Evolutionary conservation across 2,329 filamentous ascomycete species (phyloP).

Genomic region (Talaromyces piceae): DNA sequence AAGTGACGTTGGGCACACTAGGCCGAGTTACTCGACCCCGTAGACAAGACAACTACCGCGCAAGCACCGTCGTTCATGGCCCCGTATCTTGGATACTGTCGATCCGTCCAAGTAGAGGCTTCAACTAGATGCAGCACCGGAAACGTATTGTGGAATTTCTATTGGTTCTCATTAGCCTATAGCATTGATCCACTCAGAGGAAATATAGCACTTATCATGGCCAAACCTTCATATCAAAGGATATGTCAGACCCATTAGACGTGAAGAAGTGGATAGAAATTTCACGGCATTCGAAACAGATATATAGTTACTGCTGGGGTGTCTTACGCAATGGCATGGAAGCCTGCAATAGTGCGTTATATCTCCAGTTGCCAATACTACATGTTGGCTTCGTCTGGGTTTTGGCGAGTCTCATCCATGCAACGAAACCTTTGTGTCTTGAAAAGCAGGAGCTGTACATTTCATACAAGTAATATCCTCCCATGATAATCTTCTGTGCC

Average conservation of each 20-base stretch:
- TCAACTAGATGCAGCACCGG: slow-evolving; percentile 63
- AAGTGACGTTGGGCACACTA: neutral
- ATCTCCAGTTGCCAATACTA: neutral
- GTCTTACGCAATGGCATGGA: neutral
- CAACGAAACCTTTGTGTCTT: too few species aligned
- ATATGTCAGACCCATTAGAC: slow-evolving; percentile 41
- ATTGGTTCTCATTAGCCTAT: neutral
- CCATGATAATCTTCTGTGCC: too few species aligned
- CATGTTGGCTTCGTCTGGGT: too few species aligned
- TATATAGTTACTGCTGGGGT: neutral
- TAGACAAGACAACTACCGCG: neutral
- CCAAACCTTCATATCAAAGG: slow-evolving; percentile 10
- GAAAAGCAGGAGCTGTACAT: too few species aligned
- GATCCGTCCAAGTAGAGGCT: slow-evolving; percentile 64
- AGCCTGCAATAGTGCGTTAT: neutral
- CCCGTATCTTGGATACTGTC: slow-evolving; percentile 4
- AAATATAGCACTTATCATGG: slow-evolving; percentile 7
- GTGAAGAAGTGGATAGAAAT: neutral
- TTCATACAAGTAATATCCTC: too few species aligned
- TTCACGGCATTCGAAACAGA: neutral
- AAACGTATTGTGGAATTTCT: slow-evolving; percentile 11
- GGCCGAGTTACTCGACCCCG: neutral
- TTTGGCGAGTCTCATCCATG: too few species aligned
- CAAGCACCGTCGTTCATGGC: slow-evolving; percentile 2
- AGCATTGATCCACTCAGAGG: neutral